Conservation (phyloP, 768 basidiomycete species). For the Russula vinacea region DNA sequence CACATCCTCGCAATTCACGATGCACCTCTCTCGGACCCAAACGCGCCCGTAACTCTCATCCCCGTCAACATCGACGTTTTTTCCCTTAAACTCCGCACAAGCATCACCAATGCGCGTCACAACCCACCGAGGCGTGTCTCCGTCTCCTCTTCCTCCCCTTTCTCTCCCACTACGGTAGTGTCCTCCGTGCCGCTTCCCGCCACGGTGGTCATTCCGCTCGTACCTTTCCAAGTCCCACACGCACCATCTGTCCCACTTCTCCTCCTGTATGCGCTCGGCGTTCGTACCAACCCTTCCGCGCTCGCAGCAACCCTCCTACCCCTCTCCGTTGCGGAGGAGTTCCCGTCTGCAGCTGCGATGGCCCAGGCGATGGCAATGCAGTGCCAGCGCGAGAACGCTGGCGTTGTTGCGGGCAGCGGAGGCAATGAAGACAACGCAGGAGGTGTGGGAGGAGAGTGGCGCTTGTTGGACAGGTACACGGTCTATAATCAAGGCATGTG, state of each 20-base stretch:
- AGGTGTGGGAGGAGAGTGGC: background rate
- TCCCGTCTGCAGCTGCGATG: constrained; percentile 33
- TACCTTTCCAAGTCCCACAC: constrained; percentile 25
- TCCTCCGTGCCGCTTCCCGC: background rate
- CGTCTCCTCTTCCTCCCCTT: background rate
- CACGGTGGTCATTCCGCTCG: constrained; percentile 6
- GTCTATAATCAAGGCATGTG: constrained; percentile 58
- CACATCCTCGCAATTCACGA: constrained; percentile 25
- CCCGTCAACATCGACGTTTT: constrained; percentile 19
- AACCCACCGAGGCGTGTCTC: constrained; percentile 1
- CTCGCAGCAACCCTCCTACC: constrained; percentile 25
- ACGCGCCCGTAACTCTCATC: constrained; percentile 11
- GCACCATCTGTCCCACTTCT: constrained; percentile 21
- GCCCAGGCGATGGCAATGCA: constrained; percentile 21
- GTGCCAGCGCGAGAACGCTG: constrained; percentile 32
- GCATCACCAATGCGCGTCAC: constrained; percentile 3
- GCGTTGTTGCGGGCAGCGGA: background rate
- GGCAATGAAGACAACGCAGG: background rate
- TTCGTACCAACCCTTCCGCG: constrained; percentile 21
- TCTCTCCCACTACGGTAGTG: background rate
- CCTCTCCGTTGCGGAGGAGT: constrained; percentile 24
- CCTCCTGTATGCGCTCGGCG: constrained; percentile 19
- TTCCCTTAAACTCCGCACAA: constrained; percentile 13
- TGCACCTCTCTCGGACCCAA: constrained; percentile 12
- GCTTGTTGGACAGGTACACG: constrained; percentile 37